phyloP scores from a whole-genome alignment of 1,139 yeast species.

The Debaryomyces singareniensis region DNA sequence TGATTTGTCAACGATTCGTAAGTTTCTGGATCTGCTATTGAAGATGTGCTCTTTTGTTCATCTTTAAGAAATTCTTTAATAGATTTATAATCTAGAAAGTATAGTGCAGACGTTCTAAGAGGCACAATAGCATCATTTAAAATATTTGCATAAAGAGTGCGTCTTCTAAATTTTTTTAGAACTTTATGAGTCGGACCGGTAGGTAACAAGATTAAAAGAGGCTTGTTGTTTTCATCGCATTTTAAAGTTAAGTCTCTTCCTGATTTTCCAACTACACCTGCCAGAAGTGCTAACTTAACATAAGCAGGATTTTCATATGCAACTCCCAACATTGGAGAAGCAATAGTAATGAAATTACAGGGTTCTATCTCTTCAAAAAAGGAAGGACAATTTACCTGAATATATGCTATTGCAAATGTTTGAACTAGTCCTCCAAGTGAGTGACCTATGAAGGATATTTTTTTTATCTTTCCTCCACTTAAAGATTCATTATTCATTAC shows the following conservation, averaged over 20 bases:
- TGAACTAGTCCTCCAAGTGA: conserved; percentile 91
- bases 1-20: conserved; percentile 8
- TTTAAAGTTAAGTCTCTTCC: conserved; percentile 85
- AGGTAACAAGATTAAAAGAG: conserved; percentile 69
- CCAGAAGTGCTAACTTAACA: conserved; percentile 74
- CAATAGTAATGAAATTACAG: conserved; percentile 75
- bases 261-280: conserved; percentile 88
- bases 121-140: conserved; percentile 95
- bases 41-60: conserved; percentile 5
- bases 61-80: conserved; percentile 21
- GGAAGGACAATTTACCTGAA: conserved; percentile 57
- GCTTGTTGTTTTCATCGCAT: conserved; percentile 38
- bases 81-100: conserved; percentile 57
- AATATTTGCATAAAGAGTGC: conserved; percentile 76
- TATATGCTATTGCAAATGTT: conserved; percentile 83
- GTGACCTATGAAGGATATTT: conserved; percentile 85
- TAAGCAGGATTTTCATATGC: conserved; percentile 82
- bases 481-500: conserved; percentile 33
- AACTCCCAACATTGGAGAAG: conserved; percentile 85
- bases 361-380: conserved; percentile 64
- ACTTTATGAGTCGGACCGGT: conserved; percentile 74
- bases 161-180: conserved; percentile 52
- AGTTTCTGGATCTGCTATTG: conserved; percentile 12
- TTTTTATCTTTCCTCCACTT: conserved; percentile 34
- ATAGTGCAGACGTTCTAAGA: conserved; percentile 72